Conservation (phyloP, 1,284 basidiomycete genomes). For the Ustilago lituana region DNA sequence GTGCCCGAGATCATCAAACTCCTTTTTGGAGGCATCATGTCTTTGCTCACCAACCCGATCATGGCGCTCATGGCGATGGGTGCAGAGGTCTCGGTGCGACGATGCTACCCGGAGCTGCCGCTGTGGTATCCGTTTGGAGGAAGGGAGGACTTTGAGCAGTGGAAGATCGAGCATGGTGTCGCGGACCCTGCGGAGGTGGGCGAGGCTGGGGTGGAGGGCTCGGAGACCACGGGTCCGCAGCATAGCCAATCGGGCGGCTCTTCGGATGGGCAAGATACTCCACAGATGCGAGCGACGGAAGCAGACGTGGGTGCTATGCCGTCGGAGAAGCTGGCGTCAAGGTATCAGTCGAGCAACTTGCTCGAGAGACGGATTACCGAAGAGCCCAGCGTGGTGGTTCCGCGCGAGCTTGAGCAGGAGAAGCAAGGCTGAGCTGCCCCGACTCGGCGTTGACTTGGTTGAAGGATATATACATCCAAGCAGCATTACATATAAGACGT, state of each 20-base stretch:
- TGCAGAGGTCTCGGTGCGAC: slow-evolving; percentile 52
- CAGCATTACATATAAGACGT: neutral
- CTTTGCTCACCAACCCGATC: slow-evolving; percentile 62
- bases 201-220: neutral
- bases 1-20: slow-evolving; percentile 66
- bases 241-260: slow-evolving; percentile 10
- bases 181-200: slow-evolving; percentile 14
- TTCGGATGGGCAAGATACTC: slow-evolving; percentile 8
- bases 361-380: slow-evolving; percentile 36
- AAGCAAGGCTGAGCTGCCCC: slow-evolving; percentile 2
- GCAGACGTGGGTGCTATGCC: neutral
- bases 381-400: slow-evolving; percentile 11
- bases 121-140: slow-evolving; percentile 48
- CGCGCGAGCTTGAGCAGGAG: neutral
- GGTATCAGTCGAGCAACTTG: slow-evolving; percentile 20
- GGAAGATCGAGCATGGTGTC: slow-evolving; percentile 38
- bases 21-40: slow-evolving; percentile 60
- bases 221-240: neutral
- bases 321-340: slow-evolving; percentile 2
- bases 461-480: too few species aligned
- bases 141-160: slow-evolving; percentile 28
- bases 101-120: slow-evolving; percentile 51
- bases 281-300: neutral
- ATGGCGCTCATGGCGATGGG: slow-evolving; percentile 65
- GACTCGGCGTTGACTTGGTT: too few species aligned